These are phyloP conservation scores for Fraxinus latifolia DNA, from an alignment of 305 asterid species.

Conservation along the genomic window DNA sequence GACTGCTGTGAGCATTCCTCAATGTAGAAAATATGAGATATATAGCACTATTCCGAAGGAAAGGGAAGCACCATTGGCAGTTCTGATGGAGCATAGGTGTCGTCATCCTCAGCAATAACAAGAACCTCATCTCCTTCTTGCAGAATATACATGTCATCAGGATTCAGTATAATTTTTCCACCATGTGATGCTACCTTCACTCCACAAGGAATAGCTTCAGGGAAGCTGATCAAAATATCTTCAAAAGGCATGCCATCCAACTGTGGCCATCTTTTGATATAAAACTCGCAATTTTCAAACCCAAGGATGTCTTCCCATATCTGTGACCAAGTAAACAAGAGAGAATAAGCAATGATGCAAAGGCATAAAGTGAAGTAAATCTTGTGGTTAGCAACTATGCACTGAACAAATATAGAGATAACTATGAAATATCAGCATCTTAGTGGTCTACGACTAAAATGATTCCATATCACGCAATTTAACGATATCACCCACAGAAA, in stretches of 20 bases:
- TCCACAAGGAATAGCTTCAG: constrained; percentile 92
- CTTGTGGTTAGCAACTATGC: background rate
- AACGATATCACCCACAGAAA: background rate
- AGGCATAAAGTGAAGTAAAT: constrained; percentile 16
- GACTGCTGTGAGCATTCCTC: background rate
- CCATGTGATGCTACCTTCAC: constrained; percentile 73
- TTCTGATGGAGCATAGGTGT: constrained; percentile 70
- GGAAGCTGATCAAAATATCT: constrained; percentile 83
- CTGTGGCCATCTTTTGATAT: constrained; percentile 82
- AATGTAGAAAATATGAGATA: constrained; percentile 21
- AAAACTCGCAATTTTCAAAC: constrained; percentile 87
- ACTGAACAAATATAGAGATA: background rate
- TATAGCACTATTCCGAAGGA: constrained; percentile 21
- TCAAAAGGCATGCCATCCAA: constrained; percentile 83
- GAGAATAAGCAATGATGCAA: constrained; percentile 13
- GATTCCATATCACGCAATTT: constrained; percentile 7
- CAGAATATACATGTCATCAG: constrained; percentile 60
- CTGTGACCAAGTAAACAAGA: constrained; percentile 41
- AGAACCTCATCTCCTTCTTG: constrained; percentile 90
- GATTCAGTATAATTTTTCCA: constrained; percentile 84
- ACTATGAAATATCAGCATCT: background rate
- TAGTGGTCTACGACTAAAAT: background rate
- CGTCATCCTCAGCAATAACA: constrained; percentile 93
- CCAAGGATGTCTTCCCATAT: constrained; percentile 98
- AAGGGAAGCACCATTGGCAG: constrained; percentile 71